Evolutionary conservation across 495 filamentous ascomycete genomes (phyloP).

Genomic region (Penicillium steckii): DNA sequence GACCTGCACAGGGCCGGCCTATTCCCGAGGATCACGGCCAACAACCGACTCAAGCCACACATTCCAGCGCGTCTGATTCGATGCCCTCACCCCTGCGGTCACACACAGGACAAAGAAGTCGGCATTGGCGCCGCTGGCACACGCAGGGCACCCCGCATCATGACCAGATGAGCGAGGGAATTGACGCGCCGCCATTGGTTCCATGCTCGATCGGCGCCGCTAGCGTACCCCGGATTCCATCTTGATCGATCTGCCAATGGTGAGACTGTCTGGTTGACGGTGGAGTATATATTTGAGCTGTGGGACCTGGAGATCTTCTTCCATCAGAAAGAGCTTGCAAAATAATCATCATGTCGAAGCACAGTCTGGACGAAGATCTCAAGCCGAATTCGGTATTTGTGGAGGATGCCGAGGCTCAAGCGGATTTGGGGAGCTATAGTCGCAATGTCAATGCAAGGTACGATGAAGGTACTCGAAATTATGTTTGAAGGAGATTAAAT

Average conservation of each 20-base stretch:
- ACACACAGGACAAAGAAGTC: constrained; percentile 7
- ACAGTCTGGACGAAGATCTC: constrained; percentile 7
- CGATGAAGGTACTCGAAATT: not conserved
- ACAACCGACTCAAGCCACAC: not conserved
- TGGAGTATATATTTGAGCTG: constrained; percentile 9
- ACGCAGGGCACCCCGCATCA: constrained; percentile 10
- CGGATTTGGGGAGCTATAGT: constrained; percentile 10
- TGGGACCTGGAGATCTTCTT: not conserved
- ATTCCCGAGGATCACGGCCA: constrained; percentile 1
- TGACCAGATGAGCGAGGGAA: not conserved
- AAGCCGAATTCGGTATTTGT: constrained; percentile 13
- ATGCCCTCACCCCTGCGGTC: not conserved
- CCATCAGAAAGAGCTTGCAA: not conserved
- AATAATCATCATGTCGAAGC: constrained; percentile 13
- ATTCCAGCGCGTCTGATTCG: constrained; percentile 1
- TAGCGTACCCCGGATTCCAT: constrained; percentile 19
- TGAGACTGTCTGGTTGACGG: not conserved
- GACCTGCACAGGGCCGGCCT: not conserved
- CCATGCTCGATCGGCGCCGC: not conserved
- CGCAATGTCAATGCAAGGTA: constrained; percentile 16
- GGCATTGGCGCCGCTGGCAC: not conserved
- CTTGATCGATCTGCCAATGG: constrained; percentile 4
- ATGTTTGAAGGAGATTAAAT: not conserved
- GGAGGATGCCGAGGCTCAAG: constrained; percentile 13
- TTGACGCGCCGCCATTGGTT: constrained; percentile 1